phyloP scores from a whole-genome alignment of 2,329 filamentous ascomycete genomes.

The Sclerotinia trifoliorum region DNA sequence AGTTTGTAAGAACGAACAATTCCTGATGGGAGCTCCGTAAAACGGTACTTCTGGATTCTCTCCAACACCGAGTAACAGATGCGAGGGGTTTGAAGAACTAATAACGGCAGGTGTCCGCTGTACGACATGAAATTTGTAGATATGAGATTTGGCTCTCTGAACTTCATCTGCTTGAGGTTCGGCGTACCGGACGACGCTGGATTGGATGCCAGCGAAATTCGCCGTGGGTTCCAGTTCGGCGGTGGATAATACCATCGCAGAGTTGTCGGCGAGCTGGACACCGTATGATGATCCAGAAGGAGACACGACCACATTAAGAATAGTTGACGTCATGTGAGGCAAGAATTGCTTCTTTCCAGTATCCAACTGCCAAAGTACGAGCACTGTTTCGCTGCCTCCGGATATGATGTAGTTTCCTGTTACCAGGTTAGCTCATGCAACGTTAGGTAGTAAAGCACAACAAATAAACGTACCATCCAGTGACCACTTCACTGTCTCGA shows the following conservation, averaged over 20 bases:
- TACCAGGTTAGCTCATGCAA: constrained; percentile 37
- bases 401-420: constrained; percentile 90
- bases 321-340: constrained; percentile 83
- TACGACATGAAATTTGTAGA: constrained; percentile 34
- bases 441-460: background rate
- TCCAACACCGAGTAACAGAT: constrained; percentile 67
- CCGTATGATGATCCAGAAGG: constrained; percentile 77
- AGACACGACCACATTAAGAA: constrained; percentile 83
- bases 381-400: constrained; percentile 82
- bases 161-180: constrained; percentile 54
- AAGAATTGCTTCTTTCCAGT: constrained; percentile 79
- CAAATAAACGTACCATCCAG: constrained; percentile 65
- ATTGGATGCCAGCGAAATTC: constrained; percentile 81
- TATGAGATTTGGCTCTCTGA: constrained; percentile 45
- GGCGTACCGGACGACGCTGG: constrained; percentile 51
- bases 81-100: constrained; percentile 60
- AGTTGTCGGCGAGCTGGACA: constrained; percentile 87
- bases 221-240: constrained; percentile 81
- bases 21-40: constrained; percentile 50
- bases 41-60: constrained; percentile 57
- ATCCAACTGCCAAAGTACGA: constrained; percentile 92
- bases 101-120: constrained; percentile 57
- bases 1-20: constrained; percentile 71
- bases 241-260: constrained; percentile 84
- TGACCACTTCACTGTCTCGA: constrained; percentile 88